Conservation (phyloP, 768 basidiomycete species). For the Rhodotorula babjevae region DNA sequence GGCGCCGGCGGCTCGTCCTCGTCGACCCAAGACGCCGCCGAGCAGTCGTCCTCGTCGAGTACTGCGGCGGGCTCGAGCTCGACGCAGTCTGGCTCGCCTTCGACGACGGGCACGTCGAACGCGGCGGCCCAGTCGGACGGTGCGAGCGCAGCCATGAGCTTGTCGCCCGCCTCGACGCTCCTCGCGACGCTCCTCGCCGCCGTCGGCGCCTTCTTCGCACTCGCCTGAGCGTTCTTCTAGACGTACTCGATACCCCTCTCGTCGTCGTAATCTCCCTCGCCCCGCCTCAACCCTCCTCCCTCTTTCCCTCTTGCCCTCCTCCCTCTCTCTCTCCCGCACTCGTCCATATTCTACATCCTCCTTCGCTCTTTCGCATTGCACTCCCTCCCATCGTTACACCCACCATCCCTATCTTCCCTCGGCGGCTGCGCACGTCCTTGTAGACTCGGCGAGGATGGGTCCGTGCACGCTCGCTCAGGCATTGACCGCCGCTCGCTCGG, state of each 20-base stretch:
- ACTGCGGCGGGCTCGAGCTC: background rate
- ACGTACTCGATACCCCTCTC: background rate
- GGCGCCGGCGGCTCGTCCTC: slow-evolving; percentile 6
- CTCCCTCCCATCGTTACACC: background rate
- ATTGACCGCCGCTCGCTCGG: background rate
- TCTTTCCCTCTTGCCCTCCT: background rate
- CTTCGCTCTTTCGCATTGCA: background rate
- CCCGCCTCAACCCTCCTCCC: background rate
- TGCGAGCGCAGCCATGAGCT: background rate
- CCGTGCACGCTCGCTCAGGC: background rate
- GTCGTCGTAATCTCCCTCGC: background rate
- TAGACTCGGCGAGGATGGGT: background rate
- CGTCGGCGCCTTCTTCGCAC: background rate
- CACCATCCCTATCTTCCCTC: background rate
- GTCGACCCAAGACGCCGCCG: background rate
- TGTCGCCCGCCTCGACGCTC: background rate
- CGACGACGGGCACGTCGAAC: background rate
- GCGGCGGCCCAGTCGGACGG: background rate
- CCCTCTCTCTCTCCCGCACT: no score
- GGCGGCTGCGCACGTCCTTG: no score
- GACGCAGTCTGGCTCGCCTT: background rate
- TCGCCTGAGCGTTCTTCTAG: background rate
- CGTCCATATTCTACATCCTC: background rate
- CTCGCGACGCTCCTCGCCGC: background rate
- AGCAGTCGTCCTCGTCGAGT: background rate